Evolutionary conservation across 2,329 filamentous ascomycete species (phyloP).

Genomic region (Trichoderma pleuroti): DNA sequence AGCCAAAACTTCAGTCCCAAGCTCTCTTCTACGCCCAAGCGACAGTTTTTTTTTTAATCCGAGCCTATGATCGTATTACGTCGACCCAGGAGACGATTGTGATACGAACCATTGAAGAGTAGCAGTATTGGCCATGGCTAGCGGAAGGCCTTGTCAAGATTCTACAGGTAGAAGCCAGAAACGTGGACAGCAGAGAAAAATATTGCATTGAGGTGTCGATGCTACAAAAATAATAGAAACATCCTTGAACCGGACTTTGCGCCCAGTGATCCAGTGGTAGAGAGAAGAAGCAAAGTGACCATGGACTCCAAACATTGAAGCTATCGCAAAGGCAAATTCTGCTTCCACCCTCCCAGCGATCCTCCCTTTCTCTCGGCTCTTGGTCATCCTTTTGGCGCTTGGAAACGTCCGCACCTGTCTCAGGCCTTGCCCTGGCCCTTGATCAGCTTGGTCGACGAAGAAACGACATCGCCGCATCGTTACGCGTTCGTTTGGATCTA

Average conservation of each 20-base stretch:
- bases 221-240: background rate
- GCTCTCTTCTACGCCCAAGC: background rate
- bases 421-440: background rate
- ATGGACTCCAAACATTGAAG: background rate
- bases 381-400: no score
- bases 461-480: background rate
- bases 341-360: background rate
- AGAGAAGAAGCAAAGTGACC: background rate
- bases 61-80: background rate
- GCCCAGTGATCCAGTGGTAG: background rate
- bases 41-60: background rate
- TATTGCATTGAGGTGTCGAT: background rate
- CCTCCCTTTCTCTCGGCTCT: background rate
- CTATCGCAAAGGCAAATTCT: background rate
- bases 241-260: background rate
- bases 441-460: background rate
- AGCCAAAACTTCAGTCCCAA: background rate
- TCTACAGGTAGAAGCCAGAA: background rate
- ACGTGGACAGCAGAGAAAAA: background rate
- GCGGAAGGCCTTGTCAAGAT: background rate
- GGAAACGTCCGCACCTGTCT: no score
- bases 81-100: background rate
- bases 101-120: background rate
- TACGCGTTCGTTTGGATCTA: background rate
- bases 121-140: background rate